Conservation (phyloP, 2,329 filamentous ascomycete genomes). For the Fusarium neocosmosporiellum region DNA sequence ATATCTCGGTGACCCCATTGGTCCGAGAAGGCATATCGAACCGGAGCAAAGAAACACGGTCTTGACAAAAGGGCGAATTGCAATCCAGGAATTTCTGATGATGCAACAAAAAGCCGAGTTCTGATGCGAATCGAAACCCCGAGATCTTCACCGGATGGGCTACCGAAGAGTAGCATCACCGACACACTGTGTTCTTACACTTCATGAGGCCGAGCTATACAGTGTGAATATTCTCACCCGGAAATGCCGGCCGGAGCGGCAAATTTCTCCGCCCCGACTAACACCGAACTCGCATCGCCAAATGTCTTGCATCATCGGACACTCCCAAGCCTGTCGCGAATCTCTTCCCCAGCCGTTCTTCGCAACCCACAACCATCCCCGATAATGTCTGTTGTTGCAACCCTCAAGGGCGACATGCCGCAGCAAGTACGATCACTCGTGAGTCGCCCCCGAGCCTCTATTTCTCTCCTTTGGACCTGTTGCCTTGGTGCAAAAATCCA, state of each 20-base stretch:
- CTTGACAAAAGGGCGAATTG: not conserved
- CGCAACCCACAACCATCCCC: conserved; percentile 43
- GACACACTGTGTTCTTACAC: not conserved
- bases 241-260: conserved; percentile 42
- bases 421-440: conserved; percentile 69
- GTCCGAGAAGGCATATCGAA: not conserved
- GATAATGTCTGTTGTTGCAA: conserved; percentile 53
- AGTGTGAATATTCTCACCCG: not conserved
- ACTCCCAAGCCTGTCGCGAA: conserved; percentile 35
- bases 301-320: conserved; percentile 45
- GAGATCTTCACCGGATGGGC: conserved; percentile 3
- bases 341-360: conserved; percentile 22
- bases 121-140: not conserved
- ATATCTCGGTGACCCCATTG: not conserved
- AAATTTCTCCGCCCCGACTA: conserved; percentile 52
- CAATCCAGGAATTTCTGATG: not conserved
- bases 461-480: not conserved
- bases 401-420: conserved; percentile 64
- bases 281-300: conserved; percentile 44
- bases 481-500: conserved; percentile 14
- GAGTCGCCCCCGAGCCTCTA: conserved; percentile 47
- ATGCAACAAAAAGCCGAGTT: not conserved
- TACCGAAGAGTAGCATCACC: not conserved
- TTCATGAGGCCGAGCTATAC: fast-evolving
- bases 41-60: not conserved